Conservation (phyloP, 768 basidiomycete species). For the Coprinopsis sp. region DNA sequence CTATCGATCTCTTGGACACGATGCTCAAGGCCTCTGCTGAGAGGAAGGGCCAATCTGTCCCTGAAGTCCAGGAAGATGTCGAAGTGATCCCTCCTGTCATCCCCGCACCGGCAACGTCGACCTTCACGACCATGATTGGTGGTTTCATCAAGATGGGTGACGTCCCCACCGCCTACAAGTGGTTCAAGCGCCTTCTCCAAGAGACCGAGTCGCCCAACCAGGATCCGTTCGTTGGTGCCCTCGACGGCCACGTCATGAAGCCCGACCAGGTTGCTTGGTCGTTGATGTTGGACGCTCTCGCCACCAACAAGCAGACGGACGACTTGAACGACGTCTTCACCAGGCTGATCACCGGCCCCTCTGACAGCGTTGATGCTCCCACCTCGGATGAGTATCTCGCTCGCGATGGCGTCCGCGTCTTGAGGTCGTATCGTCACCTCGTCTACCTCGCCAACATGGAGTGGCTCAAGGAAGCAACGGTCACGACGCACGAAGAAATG, state of each 20-base stretch:
- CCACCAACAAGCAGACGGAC: constrained; percentile 25
- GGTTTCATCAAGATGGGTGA: constrained; percentile 66
- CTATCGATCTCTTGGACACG: constrained; percentile 58
- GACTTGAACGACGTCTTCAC: constrained; percentile 42
- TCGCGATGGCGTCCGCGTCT: constrained; percentile 26
- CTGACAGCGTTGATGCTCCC: neutral
- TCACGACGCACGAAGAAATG: neutral
- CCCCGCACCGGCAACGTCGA: constrained; percentile 56
- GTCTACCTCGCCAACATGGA: constrained; percentile 38
- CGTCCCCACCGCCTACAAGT: constrained; percentile 54
- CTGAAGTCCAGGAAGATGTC: constrained; percentile 7
- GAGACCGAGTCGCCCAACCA: constrained; percentile 29
- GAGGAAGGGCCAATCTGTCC: too few species aligned
- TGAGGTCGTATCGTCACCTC: constrained; percentile 34
- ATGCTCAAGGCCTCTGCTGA: constrained; percentile 62
- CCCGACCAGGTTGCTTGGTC: constrained; percentile 56
- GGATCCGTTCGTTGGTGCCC: constrained; percentile 36
- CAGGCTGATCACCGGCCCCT: constrained; percentile 24
- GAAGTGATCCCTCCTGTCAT: neutral
- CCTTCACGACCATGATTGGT: constrained; percentile 57
- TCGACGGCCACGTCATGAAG: constrained; percentile 28
- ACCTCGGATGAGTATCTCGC: neutral
- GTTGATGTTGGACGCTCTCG: constrained; percentile 51
- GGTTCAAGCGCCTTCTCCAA: constrained; percentile 63
- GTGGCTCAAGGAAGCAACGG: constrained; percentile 10